Evolutionary conservation across 208 protist species (phyloP).

Genomic region (Trypanosoma cruzi): DNA sequence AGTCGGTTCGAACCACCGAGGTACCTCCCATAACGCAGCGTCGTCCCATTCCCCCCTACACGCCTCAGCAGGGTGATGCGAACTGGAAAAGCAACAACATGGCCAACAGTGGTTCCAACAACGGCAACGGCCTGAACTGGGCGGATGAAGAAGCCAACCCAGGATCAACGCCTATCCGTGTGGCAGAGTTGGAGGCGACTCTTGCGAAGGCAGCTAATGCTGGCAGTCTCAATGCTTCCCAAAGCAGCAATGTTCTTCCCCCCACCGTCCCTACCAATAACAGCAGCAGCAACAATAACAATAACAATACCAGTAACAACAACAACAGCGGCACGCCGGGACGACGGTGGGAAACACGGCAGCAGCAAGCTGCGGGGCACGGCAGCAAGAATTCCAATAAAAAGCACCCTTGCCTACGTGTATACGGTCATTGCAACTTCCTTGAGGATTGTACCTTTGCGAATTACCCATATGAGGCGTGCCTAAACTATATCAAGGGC

Average conservation of each 20-base stretch:
- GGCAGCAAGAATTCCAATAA: constrained; percentile 14
- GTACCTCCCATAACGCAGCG: constrained; percentile 40
- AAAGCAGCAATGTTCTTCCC: constrained; percentile 18
- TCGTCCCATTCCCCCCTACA: constrained; percentile 20
- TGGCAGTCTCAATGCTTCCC: constrained; percentile 12
- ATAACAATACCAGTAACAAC: no score
- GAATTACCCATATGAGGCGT: constrained; percentile 88
- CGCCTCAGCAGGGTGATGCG: constrained; percentile 5
- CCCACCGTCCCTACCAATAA: constrained; percentile 9
- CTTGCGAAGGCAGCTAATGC: constrained; percentile 23
- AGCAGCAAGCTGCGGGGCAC: constrained; percentile 15
- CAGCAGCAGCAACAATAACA: no score
- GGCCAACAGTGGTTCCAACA: neutral
- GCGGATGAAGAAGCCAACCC: constrained; percentile 18
- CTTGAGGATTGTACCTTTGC: constrained; percentile 88
- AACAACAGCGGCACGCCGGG: neutral
- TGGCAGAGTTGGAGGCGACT: constrained; percentile 30
- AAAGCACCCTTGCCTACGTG: constrained; percentile 84
- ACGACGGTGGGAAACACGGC: constrained; percentile 28
- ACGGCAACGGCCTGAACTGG: constrained; percentile 23
- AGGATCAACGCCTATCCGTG: constrained; percentile 16
- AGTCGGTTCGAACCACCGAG: constrained; percentile 44
- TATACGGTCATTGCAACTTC: constrained; percentile 92
- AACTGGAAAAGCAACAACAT: neutral
- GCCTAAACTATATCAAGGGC: constrained; percentile 90